Conservation (phyloP, 805 yeast species). For the Sugiyamaella boreocaroliniensis region DNA sequence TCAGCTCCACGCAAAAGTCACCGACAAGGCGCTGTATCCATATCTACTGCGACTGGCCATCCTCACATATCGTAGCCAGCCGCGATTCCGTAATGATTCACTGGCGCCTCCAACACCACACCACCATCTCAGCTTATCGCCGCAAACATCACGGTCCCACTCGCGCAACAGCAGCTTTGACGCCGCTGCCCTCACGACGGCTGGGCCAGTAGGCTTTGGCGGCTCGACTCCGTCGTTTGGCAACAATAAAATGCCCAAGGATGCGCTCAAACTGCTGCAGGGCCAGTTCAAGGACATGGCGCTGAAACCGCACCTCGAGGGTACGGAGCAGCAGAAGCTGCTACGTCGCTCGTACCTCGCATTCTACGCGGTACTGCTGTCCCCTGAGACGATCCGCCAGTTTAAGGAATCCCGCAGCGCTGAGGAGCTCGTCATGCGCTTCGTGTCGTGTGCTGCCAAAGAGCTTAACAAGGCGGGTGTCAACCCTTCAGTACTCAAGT, state of each 20-base stretch:
- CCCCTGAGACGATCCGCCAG: slow-evolving; percentile 37
- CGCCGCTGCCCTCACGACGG: not conserved
- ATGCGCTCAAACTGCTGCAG: slow-evolving; percentile 27
- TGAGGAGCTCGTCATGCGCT: slow-evolving; percentile 31
- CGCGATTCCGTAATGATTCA: slow-evolving; percentile 43
- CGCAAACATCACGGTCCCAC: not conserved
- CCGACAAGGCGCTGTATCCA: slow-evolving; percentile 37
- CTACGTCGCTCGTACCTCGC: slow-evolving; percentile 54
- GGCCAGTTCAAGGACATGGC: slow-evolving; percentile 30
- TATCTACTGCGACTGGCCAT: slow-evolving; percentile 49
- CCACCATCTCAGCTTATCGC: not conserved
- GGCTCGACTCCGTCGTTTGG: slow-evolving; percentile 20
- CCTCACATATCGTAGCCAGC: slow-evolving; percentile 57
- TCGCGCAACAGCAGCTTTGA: not conserved
- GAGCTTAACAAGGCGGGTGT: slow-evolving; percentile 28
- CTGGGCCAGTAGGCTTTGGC: not conserved
- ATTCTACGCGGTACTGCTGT: slow-evolving; percentile 54
- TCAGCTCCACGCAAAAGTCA: slow-evolving; percentile 8
- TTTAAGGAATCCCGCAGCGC: slow-evolving; percentile 32
- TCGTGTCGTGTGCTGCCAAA: slow-evolving; percentile 28
- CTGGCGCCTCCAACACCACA: not conserved
- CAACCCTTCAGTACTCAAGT: slow-evolving; percentile 32
- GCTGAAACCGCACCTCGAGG: slow-evolving; percentile 20
- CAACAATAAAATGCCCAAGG: slow-evolving; percentile 25
- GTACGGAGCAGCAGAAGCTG: slow-evolving; percentile 28